Evolutionary conservation across 176 grass and related monocot species (phyloP).

Genomic region (Musa itinerans): DNA sequence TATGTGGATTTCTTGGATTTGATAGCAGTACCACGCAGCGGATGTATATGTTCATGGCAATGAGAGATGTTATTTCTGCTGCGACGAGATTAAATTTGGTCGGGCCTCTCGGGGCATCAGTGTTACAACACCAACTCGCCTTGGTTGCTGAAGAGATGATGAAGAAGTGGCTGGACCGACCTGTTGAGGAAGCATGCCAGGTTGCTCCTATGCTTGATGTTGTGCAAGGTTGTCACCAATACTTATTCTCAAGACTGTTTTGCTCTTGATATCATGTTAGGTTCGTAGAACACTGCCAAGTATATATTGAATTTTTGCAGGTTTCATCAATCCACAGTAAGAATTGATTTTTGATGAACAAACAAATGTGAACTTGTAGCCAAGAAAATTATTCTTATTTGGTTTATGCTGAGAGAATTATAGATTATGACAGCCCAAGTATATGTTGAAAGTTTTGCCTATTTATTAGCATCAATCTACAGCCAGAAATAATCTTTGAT

Average conservation of each 20-base stretch:
- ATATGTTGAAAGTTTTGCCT: too few relatives aligned
- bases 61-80: conserved; percentile 78
- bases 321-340: too few relatives aligned
- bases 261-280: conserved; percentile 37
- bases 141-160: conserved; percentile 45
- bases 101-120: conserved; percentile 66
- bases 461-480: too few relatives aligned
- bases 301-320: too few relatives aligned
- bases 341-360: too few relatives aligned
- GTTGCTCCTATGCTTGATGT: conserved; percentile 54
- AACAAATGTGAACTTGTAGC: too few relatives aligned
- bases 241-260: conserved; percentile 85
- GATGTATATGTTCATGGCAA: conserved; percentile 61
- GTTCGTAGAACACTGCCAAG: background rate
- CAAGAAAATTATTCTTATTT: too few relatives aligned
- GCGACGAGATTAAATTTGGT: conserved; percentile 82
- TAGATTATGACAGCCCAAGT: too few relatives aligned
- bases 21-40: conserved; percentile 40
- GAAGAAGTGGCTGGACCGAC: conserved; percentile 59
- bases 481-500: too few relatives aligned
- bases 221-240: conserved; percentile 64
- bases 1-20: conserved; percentile 59
- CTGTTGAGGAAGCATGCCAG: conserved; percentile 54
- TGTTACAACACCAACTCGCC: conserved; percentile 67
- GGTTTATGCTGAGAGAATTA: too few relatives aligned